Evolutionary conservation across 148 eudicot species (phyloP).

Genomic region (Cornus suecica): DNA sequence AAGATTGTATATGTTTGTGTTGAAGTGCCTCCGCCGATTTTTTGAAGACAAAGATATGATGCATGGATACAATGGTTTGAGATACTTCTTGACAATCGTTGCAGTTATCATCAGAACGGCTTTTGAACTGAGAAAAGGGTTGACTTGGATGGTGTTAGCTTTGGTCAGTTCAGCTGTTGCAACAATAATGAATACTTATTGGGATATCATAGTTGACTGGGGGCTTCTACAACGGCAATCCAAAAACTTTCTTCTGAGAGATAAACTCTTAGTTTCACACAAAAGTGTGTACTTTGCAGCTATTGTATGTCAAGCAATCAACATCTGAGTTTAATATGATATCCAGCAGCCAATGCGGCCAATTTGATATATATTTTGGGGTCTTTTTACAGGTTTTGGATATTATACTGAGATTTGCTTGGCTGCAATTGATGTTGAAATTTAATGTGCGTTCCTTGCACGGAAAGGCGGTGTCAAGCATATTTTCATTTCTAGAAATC

Average conservation of each 20-base stretch:
- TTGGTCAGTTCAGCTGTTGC: conserved; percentile 58
- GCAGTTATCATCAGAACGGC: conserved; percentile 70
- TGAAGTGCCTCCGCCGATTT: conserved; percentile 74
- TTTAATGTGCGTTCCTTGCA: conserved; percentile 42
- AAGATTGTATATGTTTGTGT: not conserved
- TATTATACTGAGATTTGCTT: conserved; percentile 67
- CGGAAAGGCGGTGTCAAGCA: conserved; percentile 43
- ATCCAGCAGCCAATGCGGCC: not conserved
- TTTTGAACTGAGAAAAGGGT: conserved; percentile 41
- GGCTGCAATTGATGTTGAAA: conserved; percentile 71
- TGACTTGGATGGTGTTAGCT: conserved; percentile 53
- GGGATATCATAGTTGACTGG: conserved; percentile 85
- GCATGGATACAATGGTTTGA: conserved; percentile 56
- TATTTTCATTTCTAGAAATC: conserved; percentile 69
- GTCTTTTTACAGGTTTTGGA: conserved; percentile 43
- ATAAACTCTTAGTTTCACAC: conserved; percentile 54
- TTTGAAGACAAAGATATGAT: conserved; percentile 50
- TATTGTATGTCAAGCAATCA: conserved; percentile 40
- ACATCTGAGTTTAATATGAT: not conserved
- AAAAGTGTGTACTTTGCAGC: conserved; percentile 68
- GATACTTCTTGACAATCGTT: conserved; percentile 66
- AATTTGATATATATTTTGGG: conserved; percentile 1
- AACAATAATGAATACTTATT: conserved; percentile 53
- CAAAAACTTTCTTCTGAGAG: conserved; percentile 57
- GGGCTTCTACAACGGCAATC: conserved; percentile 69